A percentile compares a stretch with the other conserved stretches of the same genome.
Evolutionary conservation across 2,329 filamentous ascomycete species (phyloP).

Genomic region (Aspergillus proliferans): DNA sequence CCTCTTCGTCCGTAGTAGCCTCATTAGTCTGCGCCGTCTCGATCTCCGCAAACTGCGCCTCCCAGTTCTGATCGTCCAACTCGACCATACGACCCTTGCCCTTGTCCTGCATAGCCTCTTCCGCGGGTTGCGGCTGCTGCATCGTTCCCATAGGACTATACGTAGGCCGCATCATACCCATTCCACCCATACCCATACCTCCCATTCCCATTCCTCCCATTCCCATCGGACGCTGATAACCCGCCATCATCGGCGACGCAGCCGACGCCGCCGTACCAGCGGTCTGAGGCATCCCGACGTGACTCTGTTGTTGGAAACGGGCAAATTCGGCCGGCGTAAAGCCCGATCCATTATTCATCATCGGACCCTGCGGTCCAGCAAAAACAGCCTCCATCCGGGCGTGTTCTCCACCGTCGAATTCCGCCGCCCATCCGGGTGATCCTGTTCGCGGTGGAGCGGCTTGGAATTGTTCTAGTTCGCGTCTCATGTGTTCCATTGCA

Average conservation of each 20-base stretch:
- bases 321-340: constrained; percentile 84
- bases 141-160: constrained; percentile 40
- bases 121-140: constrained; percentile 40
- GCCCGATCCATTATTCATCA: constrained; percentile 44
- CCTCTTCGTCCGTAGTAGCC: constrained; percentile 53
- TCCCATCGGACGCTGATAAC: constrained; percentile 41
- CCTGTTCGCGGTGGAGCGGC: constrained; percentile 44
- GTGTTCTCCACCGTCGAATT: constrained; percentile 59
- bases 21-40: constrained; percentile 53
- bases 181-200: constrained; percentile 54
- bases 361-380: constrained; percentile 46
- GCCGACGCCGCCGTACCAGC: constrained; percentile 51
- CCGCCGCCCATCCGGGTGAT: constrained; percentile 57
- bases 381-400: constrained; percentile 66
- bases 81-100: constrained; percentile 79
- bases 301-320: constrained; percentile 70
- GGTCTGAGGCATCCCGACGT: constrained; percentile 51
- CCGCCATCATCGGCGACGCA: constrained; percentile 57
- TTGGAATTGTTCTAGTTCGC: constrained; percentile 53
- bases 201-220: constrained; percentile 41
- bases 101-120: constrained; percentile 59
- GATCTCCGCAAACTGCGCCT: constrained; percentile 89
- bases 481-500: constrained; percentile 61
- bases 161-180: constrained; percentile 41
- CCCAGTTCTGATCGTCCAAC: constrained; percentile 89